phyloP scores from a whole-genome alignment of 163 green algal genomes.

The Picocystis sp. region DNA sequence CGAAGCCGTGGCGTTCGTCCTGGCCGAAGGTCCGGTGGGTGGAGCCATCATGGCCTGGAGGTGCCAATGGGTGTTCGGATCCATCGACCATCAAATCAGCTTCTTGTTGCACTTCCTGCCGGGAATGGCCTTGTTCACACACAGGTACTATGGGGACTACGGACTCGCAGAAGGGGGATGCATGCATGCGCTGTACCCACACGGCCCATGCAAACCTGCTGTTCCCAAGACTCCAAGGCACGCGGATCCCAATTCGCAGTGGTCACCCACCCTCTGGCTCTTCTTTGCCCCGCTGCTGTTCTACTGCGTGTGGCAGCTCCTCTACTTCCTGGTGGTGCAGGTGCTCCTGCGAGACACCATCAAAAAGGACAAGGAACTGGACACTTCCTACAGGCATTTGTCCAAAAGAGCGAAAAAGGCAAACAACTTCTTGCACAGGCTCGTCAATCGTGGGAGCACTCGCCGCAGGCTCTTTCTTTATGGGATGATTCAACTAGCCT shows the following conservation, averaged over 20 bases:
- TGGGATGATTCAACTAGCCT: conserved; percentile 21
- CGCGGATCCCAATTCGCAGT: neutral
- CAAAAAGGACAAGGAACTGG: conserved; percentile 6
- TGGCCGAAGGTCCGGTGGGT: conserved; percentile 48
- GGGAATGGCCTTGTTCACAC: conserved; percentile 36
- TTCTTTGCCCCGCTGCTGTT: conserved; percentile 24
- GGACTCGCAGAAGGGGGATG: neutral
- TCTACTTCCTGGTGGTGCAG: conserved; percentile 45
- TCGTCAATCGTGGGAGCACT: conserved; percentile 34
- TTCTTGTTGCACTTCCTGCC: conserved; percentile 51
- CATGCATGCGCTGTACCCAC: neutral
- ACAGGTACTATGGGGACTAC: conserved; percentile 13
- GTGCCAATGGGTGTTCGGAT: conserved; percentile 44
- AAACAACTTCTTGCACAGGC: conserved; percentile 34
- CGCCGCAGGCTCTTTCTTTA: conserved; percentile 28
- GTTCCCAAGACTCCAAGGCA: neutral
- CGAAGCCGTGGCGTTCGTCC: conserved; percentile 24
- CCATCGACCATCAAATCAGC: conserved; percentile 31
- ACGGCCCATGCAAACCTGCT: neutral
- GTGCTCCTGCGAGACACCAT: conserved; percentile 9
- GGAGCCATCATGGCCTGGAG: conserved; percentile 48
- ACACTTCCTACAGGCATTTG: conserved; percentile 47
- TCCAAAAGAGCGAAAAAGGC: conserved; percentile 31
- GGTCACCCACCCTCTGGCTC: conserved; percentile 17
- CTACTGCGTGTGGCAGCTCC: conserved; percentile 39